A percentile compares a stretch with the other conserved stretches of the same genome.
Conservation (phyloP, 140 eudicot genomes). For the Bidens hawaiensis region DNA sequence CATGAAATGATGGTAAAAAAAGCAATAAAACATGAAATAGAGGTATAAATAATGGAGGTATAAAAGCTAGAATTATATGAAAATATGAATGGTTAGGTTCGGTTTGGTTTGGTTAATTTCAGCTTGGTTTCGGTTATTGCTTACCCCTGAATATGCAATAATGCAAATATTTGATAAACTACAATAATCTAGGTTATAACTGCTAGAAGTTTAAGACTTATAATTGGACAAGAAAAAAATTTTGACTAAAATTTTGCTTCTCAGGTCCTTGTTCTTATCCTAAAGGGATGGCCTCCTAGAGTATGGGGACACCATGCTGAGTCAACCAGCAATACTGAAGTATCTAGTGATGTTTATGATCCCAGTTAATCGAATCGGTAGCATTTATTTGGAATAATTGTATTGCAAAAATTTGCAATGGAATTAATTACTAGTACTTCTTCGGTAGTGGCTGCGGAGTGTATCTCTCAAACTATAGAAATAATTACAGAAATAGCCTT, state of each 20-base stretch:
- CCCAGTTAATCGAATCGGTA: constrained; percentile 11
- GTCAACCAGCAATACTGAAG: constrained; percentile 10
- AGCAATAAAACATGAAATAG: too few species aligned
- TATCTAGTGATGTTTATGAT: constrained; percentile 14
- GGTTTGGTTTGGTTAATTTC: too few species aligned
- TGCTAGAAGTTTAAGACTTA: background rate
- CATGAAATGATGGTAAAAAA: too few species aligned
- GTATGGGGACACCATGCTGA: background rate
- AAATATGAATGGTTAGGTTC: too few species aligned
- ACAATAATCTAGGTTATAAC: background rate
- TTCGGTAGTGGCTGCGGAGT: constrained; percentile 29
- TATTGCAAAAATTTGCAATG: constrained; percentile 24
- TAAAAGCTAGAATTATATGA: too few species aligned
- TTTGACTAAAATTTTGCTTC: constrained; percentile 14
- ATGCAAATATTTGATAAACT: background rate
- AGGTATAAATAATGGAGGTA: too few species aligned
- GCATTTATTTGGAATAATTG: background rate
- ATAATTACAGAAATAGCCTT: constrained; percentile 29
- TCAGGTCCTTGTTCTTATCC: constrained; percentile 1
- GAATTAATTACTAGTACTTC: constrained; percentile 28
- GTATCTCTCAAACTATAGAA: constrained; percentile 38
- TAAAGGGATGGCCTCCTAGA: constrained; percentile 5
- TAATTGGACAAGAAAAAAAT: background rate
- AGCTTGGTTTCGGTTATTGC: too few species aligned
- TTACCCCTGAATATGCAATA: too few species aligned